Base-by-base conservation (phyloP, 805 yeast species). In the Spencermartinsiella europaea region DNA sequence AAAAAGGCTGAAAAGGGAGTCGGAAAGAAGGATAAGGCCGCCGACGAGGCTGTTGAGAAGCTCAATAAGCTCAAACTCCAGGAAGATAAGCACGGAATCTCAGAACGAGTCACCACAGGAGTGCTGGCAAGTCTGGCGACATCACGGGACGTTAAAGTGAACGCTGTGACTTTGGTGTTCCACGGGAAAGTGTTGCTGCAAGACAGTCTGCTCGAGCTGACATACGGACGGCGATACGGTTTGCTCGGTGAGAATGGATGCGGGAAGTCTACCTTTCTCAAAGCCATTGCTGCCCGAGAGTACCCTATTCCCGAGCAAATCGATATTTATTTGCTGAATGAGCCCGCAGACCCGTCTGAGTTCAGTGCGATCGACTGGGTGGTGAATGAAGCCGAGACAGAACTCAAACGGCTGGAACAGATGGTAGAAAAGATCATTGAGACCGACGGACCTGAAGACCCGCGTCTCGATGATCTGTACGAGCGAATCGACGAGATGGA, bases 91-190 rank as follows among this genome's bases (percentile, higher is more conserved):
- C 83, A 89, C 61, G 99, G 99, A 57, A 64, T 91, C 48, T 87
- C 96, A 39, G 99, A 91, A 69, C 86, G 99, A 75, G 99, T 91
- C 56, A 85, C 91, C 58, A 91, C 99, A 38, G 99, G 99, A 77
- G 99, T 93, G 40, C 75, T 93, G 64, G 90, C 84, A 48, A 86
- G 96, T 44, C 74, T 93, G 65, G 77, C 67, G 36, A 90, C 97
- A 22, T 88, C 97, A 15, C 82, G 97, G 69, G 99, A 93, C 82
- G 72, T 93, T 64, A 93, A 93, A 72, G 66, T 91, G 60, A 81
- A 91, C 16, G 85, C 96, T 42, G 86, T 89, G 37, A 87, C 98
- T 5, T 75, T 91, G 57, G 79, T 89, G 56, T 93, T 93, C 83
- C 99, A 93, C 70, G 99, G 99, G 73, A 91, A 90, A 67, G 97